Base-by-base conservation (phyloP, 352 stramenopile genomes). In the Globisporangium emineosum region DNA sequence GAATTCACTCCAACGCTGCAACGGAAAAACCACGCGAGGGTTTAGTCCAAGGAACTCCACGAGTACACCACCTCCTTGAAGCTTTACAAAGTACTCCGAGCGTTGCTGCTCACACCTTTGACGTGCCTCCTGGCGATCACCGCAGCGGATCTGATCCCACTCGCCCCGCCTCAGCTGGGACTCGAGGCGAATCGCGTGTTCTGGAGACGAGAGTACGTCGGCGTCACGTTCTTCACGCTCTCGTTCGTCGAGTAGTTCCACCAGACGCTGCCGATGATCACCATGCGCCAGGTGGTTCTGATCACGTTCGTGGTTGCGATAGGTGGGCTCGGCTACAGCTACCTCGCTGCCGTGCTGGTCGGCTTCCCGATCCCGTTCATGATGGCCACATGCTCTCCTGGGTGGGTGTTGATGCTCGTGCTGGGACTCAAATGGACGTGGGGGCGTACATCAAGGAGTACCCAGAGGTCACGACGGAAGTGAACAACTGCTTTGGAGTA, bases 321-420 rank as follows among this genome's bases (percentile, higher is more conserved):
- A 5, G 45, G 21, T 5, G 45, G 45, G 19, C 9, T 52, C 21
- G 45, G 45, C n/a, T 29, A 21, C 45, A 52, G 45, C n/a, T 29
- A 30, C 45, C 21, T 52, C 21, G 30, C n/a, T 0, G 45, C 21
- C 21, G 23, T 52, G 45, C n/a, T 29, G n/a, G 13, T 52, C 9
- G 21, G 45, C 15, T 52, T 52, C 43, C n/a, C 10, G 45, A 52
- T 52, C 45, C n/a, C 45, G 2, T 52, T 52, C 45, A 30, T 52
- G 45, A 52, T 52, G 45, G 8, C 30, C 21, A 52, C 21, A 9
- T 30, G 45, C 45, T 52, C 45, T 2, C 45, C 45, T 3, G 45
- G 45, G 21, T 30, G 45, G 45, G 13, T 52, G 2, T 17, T 52
- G n/a, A 7, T 52, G 45, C 45, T 52, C 45, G 45, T 30, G 10